Evolutionary conservation across 1,284 basidiomycete species (phyloP).

Genomic region (Pseudozyma tsukubaensis): DNA sequence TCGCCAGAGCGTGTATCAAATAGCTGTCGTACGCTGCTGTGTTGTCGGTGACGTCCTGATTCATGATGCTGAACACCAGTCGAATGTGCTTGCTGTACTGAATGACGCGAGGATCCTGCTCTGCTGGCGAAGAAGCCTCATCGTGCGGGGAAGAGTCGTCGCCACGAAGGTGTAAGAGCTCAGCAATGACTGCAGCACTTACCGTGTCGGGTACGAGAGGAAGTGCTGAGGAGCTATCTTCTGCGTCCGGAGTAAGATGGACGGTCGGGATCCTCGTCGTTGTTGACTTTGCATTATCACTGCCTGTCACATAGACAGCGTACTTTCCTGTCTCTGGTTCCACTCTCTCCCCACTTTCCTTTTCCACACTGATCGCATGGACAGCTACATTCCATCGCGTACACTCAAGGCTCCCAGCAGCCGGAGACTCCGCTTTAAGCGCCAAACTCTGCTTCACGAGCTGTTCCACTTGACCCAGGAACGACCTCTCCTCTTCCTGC

Average conservation of each 20-base stretch:
- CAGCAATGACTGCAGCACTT: constrained; percentile 34
- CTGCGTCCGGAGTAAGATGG: constrained; percentile 3
- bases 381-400: constrained; percentile 30
- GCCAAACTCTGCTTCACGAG: constrained; percentile 34
- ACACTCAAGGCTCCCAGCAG: constrained; percentile 32
- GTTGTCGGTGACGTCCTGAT: constrained; percentile 55
- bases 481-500: not conserved
- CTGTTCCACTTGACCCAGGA: constrained; percentile 24
- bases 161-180: constrained; percentile 26
- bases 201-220: constrained; percentile 35
- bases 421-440: constrained; percentile 17
- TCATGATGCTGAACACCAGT: constrained; percentile 64
- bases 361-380: not conserved
- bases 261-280: constrained; percentile 6
- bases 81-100: constrained; percentile 59
- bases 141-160: constrained; percentile 7
- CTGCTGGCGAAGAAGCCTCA: constrained; percentile 10
- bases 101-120: constrained; percentile 53
- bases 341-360: not conserved
- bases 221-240: not conserved
- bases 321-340: constrained; percentile 20
- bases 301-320: constrained; percentile 8
- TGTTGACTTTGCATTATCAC: not conserved
- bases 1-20: constrained; percentile 26
- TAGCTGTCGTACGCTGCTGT: constrained; percentile 27